Evolutionary conservation across 2,329 filamentous ascomycete genomes (phyloP), one percentile per base, ranked within the genome.

Genomic region (Phaeosphaeria sp.): DNA sequence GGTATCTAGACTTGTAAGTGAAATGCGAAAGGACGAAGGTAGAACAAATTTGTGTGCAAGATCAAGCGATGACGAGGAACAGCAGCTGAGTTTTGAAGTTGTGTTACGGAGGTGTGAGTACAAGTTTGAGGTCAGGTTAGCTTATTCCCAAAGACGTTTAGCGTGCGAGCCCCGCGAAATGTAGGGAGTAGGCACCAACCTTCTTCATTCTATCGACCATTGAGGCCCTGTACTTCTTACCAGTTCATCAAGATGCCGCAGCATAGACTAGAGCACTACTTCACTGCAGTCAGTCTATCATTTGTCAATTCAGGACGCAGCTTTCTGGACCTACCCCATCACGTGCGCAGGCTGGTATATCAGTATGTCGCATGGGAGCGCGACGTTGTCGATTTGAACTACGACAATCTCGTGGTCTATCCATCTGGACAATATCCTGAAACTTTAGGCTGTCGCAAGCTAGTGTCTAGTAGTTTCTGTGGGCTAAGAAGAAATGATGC

Each of bases 241-340:
- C 6, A 13, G 8, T 3, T 36, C 6, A 36, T 13, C 11, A 47
- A 27, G 43, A 53, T 53, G 51, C 43, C 40, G 24, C 51, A 53
- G 36, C 24, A 18, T 15, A 42, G 51, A 36, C 30, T 53, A 17
- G 51, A 53, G 36, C 40, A 46, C 39, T 53, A 53, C 24, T 53
- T 53, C 51, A n/a, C 17, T 18, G 5, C 51, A 9, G 36, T 42
- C 39, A 18, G 18, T 4, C 6, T n/a, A 7, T 42, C 51, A n/a
- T 22, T n/a, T 20, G 22, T 39, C 18, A 22, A 25, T 3, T 53
- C 51, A 11, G 43, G 51, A 36, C n/a, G 17, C 25, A 47, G 49
- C 49, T 49, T 57, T 40, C 40, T 54, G 7, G 42, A 57, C 30
- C 55, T 54, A 13, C 55, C 55, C 21, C 20, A 17, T 17, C 36